Evolutionary conservation across 352 stramenopile genomes (phyloP).

Genomic region (Phytophthora chlamydospora): DNA sequence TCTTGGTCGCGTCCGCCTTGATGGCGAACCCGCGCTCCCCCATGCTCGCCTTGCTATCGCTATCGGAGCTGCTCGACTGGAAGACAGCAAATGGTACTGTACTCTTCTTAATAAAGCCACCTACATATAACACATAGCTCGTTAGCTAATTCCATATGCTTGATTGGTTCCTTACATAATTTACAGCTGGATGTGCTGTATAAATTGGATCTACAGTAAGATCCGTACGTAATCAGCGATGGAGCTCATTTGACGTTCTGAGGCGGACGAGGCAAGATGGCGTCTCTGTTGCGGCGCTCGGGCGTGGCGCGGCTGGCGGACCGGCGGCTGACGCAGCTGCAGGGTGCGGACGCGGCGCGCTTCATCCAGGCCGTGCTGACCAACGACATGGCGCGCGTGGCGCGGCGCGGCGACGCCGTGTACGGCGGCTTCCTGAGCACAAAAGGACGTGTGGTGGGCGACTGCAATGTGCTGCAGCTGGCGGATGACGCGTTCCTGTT

Average conservation of each 20-base stretch:
- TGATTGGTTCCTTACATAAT: too few relatives aligned
- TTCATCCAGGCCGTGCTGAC: constrained; percentile 87
- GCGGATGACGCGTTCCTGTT: constrained; percentile 74
- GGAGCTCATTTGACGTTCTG: constrained; percentile 26
- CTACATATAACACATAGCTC: too few relatives aligned
- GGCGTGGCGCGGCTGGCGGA: constrained; percentile 58
- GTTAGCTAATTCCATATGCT: too few relatives aligned
- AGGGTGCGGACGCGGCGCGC: constrained; percentile 66
- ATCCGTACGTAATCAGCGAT: constrained; percentile 10
- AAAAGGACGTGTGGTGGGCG: constrained; percentile 78
- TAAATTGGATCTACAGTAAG: too few relatives aligned
- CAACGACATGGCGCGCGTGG: constrained; percentile 80
- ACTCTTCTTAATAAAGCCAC: too few relatives aligned
- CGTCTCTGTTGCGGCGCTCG: constrained; percentile 38
- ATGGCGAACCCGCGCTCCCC: constrained; percentile 87
- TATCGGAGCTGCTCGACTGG: constrained; percentile 6
- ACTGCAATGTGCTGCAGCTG: constrained; percentile 78
- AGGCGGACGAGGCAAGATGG: constrained; percentile 17
- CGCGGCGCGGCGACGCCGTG: constrained; percentile 56
- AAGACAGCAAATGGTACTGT: constrained; percentile 1
- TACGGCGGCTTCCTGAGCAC: constrained; percentile 84
- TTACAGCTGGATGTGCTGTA: too few relatives aligned
- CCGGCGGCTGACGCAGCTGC: constrained; percentile 69
- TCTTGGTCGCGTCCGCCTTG: constrained; percentile 89
- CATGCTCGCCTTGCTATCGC: constrained; percentile 40